Evolutionary conservation across 2,329 filamentous ascomycete species (phyloP), one percentile per base, ranked within the genome.

Genomic region (Phaeosphaeria sp.): DNA sequence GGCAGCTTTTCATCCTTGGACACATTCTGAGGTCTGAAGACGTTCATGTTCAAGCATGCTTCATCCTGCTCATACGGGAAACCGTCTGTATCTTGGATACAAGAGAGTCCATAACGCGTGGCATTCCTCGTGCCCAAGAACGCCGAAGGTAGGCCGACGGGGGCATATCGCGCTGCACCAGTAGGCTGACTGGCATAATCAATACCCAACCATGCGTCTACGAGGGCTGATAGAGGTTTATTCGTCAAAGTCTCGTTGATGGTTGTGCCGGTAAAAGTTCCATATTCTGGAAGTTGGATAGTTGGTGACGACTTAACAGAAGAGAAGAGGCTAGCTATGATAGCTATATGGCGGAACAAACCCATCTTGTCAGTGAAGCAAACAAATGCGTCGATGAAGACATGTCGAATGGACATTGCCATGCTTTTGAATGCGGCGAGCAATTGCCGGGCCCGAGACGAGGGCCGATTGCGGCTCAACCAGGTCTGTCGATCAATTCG

Each of bases 141-240:
- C 1, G 73, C 56, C 3, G 61, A 53, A 0, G 80, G 79, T 61
- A 70, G 75, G 3, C 73, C 65, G 20, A 80, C 69, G 0, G 75
- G 71, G 2, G 67, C 65, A 43, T 82, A 82, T 0, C 80, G 77
- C 4, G 67, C 53, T 0, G 76, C 71, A 2, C 78, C 79, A 0
- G 74, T 46, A 9, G 69, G 69, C 45, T 72, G 72, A 0, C 79
- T 76, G 0, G 80, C 74, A 44, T 81, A 82, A 63, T 81, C 79
- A 25, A 82, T 80, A 1, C 80, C 80, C 1, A 82, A 71, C 81
- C 80, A 82, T 3, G 81, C 80, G 44, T 82, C 78, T 2, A 82
- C 77, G 0, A 72, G 43, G 3, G 60, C 63, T 5, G 74, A 68
- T 0, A 80, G 68, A 8, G 68, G 53, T 18, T 72, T 67, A 48